Percentiles rank a stretch among this genome's conserved stretches.
Evolutionary conservation across 139 green algal species (phyloP).

Genomic region (Chlorella ohadii): DNA sequence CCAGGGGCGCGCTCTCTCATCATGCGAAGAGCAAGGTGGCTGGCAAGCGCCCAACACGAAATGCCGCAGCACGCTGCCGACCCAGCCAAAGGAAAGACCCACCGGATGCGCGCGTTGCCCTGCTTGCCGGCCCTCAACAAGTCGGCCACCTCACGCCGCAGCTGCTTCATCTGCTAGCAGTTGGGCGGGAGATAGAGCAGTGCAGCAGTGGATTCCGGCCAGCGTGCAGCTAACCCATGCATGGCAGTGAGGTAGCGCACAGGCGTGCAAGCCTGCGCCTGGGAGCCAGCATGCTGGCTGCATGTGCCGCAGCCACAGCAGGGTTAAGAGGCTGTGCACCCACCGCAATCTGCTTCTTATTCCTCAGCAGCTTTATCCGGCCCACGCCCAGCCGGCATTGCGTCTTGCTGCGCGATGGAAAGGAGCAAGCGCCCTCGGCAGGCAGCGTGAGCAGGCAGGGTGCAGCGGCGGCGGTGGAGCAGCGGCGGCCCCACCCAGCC

Average conservation of each 20-base stretch:
- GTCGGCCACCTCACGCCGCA: slow-evolving; percentile 78
- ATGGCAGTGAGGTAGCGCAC: no score
- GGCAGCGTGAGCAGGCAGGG: background rate
- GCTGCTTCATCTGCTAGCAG: slow-evolving; percentile 64
- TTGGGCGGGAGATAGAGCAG: background rate
- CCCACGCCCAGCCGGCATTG: slow-evolving; percentile 70
- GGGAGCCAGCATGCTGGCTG: no score
- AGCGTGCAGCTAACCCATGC: background rate
- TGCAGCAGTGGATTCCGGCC: background rate
- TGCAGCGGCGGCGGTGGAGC: background rate
- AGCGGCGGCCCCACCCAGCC: no score
- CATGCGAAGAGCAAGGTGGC: no score
- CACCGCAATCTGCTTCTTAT: slow-evolving; percentile 71
- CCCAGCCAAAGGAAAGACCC: background rate
- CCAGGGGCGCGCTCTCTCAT: no score
- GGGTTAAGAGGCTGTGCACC: no score
- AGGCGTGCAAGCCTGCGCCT: background rate
- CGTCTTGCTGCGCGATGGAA: slow-evolving; percentile 62
- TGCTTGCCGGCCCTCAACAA: slow-evolving; percentile 75
- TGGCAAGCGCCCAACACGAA: no score
- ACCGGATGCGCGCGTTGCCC: slow-evolving; percentile 84
- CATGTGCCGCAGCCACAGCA: no score
- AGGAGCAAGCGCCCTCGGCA: background rate
- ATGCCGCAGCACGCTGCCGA: no score
- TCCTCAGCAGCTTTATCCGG: slow-evolving; percentile 81